Evolutionary conservation across 192 early-diverging fungal species (phyloP).

Genomic region (Endogone sp.): DNA sequence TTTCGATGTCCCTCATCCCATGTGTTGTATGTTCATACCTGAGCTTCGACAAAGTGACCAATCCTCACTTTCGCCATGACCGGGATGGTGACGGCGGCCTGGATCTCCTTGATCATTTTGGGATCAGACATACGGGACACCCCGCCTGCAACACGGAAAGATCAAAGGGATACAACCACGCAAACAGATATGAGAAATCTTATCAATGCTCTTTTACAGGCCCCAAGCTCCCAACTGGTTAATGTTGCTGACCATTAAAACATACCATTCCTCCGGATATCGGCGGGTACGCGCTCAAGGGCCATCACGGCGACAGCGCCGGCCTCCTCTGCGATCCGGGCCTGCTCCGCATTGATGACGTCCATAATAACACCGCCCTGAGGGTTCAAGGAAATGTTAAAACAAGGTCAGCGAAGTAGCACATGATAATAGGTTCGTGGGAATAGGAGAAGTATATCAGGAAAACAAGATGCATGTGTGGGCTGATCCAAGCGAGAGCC

Average conservation of each 20-base stretch:
- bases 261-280: constrained; percentile 92
- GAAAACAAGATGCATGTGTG: constrained; percentile 2
- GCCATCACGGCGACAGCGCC: constrained; percentile 98
- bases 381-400: constrained; percentile 4
- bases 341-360: constrained; percentile 96
- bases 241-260: too few relatives aligned
- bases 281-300: constrained; percentile 95
- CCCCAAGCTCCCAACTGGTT: too few relatives aligned
- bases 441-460: neutral
- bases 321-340: constrained; percentile 94
- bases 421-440: neutral
- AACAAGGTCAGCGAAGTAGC: neutral
- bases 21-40: too few relatives aligned
- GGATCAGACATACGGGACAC: constrained; percentile 99
- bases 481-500: too few relatives aligned
- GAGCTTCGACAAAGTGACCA: constrained; percentile 98
- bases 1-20: neutral
- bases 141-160: constrained; percentile 51
- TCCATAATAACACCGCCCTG: constrained; percentile 99
- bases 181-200: neutral
- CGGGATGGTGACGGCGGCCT: constrained; percentile 92
- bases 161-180: neutral
- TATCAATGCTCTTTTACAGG: too few relatives aligned
- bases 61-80: constrained; percentile 99
- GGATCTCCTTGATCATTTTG: constrained; percentile 95